Percentiles rank a stretch among this genome's conserved stretches.
phyloP scores from a whole-genome alignment of 2,329 filamentous ascomycete genomes.

The Cladophialophora yegresii region DNA sequence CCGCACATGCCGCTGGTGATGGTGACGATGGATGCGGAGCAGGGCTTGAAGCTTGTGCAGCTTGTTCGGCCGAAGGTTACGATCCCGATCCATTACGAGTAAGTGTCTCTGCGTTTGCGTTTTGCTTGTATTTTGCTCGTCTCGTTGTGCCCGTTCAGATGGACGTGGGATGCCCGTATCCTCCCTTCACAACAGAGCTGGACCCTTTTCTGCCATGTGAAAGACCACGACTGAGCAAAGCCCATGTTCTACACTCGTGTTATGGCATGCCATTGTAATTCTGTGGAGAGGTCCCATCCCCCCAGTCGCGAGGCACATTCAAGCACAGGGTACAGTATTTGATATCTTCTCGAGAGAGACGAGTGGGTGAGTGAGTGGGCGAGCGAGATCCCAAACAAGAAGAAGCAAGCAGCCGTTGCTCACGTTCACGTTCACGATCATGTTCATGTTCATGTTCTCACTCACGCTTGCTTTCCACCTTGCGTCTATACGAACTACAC shows the following conservation, averaged over 20 bases:
- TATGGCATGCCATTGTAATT: not conserved
- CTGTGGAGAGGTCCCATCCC: not conserved
- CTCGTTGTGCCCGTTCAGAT: not conserved
- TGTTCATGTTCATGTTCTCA: not conserved
- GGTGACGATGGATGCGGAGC: slow-evolving; percentile 69
- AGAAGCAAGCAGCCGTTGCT: not conserved
- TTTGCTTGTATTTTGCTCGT: not conserved
- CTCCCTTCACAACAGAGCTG: not conserved
- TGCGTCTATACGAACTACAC: too few relatives aligned
- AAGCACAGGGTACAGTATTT: not conserved
- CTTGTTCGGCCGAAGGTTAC: slow-evolving; percentile 63
- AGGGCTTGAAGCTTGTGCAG: slow-evolving; percentile 62
- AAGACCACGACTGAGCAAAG: not conserved
- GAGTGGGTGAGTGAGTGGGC: not conserved
- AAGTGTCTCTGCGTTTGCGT: slow-evolving; percentile 30
- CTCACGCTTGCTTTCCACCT: too few relatives aligned
- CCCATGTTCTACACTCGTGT: not conserved
- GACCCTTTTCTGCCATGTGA: not conserved
- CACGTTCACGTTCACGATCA: not conserved
- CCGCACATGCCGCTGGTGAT: slow-evolving; percentile 62
- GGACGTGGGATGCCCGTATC: not conserved
- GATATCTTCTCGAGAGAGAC: not conserved
- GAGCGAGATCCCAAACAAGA: not conserved
- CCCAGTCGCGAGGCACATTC: not conserved
- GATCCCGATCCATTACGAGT: slow-evolving; percentile 65